A percentile compares a stretch with the other conserved stretches of the same genome.
These are phyloP conservation scores for Athelia psychrophila DNA, from an alignment of 1,284 basidiomycete species.

Conservation along the genomic window DNA sequence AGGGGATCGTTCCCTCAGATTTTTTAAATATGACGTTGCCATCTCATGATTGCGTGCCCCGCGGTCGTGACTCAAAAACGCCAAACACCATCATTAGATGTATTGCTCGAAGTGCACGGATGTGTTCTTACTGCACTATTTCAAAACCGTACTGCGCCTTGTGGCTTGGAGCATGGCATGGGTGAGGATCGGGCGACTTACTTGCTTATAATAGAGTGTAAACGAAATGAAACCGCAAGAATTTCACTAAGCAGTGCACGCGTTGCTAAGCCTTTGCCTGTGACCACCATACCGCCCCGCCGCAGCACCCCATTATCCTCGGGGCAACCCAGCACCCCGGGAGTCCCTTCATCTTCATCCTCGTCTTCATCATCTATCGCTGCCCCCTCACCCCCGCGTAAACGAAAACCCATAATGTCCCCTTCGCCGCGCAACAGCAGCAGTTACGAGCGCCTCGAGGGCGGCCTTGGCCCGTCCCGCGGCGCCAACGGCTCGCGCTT, in stretches of 20 bases:
- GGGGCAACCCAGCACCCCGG: neutral
- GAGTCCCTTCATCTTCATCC: neutral
- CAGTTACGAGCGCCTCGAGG: conserved; percentile 64
- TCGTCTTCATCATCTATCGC: neutral
- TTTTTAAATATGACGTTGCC: too few relatives aligned
- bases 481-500: conserved; percentile 17
- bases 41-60: too few relatives aligned
- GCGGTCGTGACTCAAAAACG: too few relatives aligned
- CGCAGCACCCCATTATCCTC: neutral
- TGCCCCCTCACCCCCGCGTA: neutral
- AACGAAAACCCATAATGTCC: neutral
- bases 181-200: too few relatives aligned
- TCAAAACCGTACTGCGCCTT: too few relatives aligned
- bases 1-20: too few relatives aligned
- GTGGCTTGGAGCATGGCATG: too few relatives aligned
- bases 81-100: too few relatives aligned
- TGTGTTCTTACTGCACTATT: too few relatives aligned
- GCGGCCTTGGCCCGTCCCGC: conserved; percentile 50
- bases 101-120: too few relatives aligned
- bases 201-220: neutral
- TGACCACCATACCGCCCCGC: neutral
- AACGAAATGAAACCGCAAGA: neutral
- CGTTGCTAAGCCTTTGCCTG: neutral
- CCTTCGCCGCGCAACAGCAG: conserved; percentile 40
- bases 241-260: neutral